Conservation (phyloP, 140 eudicot species). For the Cichorium intybus region DNA sequence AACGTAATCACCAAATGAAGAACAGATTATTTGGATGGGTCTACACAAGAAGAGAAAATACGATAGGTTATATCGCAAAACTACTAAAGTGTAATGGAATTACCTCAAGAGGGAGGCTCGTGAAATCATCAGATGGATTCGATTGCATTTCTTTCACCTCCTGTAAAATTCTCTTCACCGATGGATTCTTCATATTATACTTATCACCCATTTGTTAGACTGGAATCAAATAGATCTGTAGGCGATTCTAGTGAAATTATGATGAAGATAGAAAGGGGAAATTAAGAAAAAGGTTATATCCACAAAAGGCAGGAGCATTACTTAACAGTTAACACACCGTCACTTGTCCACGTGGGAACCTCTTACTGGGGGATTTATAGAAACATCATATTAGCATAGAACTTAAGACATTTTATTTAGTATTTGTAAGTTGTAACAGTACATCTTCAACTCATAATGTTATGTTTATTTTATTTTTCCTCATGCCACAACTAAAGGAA, state of each 20-base stretch:
- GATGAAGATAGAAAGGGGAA: neutral
- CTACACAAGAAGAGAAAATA: neutral
- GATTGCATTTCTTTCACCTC: slow-evolving; percentile 99
- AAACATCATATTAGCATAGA: too few relatives aligned
- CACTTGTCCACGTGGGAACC: slow-evolving; percentile 16
- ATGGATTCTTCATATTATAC: slow-evolving; percentile 87
- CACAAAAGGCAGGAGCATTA: neutral
- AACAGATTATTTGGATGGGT: neutral
- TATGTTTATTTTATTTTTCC: too few relatives aligned
- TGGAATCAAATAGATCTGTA: slow-evolving; percentile 7
- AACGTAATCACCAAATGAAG: neutral
- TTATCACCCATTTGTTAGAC: slow-evolving; percentile 55
- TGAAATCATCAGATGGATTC: slow-evolving; percentile 87
- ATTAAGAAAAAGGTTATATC: neutral
- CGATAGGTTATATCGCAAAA: neutral
- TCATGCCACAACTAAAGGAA: too few relatives aligned
- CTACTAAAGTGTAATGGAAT: neutral
- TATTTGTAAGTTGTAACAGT: too few relatives aligned
- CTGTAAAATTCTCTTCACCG: slow-evolving; percentile 90
- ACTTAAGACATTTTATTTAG: too few relatives aligned
- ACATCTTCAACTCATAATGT: too few relatives aligned
- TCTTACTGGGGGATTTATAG: neutral
- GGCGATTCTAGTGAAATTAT: slow-evolving; percentile 6
- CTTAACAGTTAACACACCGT: neutral
- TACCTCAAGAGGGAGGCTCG: slow-evolving; percentile 98